A percentile compares a stretch with the other conserved stretches of the same genome.
Evolutionary conservation across 192 early-diverging fungal species (phyloP).

Genomic region (Backusella parvicylindrica): DNA sequence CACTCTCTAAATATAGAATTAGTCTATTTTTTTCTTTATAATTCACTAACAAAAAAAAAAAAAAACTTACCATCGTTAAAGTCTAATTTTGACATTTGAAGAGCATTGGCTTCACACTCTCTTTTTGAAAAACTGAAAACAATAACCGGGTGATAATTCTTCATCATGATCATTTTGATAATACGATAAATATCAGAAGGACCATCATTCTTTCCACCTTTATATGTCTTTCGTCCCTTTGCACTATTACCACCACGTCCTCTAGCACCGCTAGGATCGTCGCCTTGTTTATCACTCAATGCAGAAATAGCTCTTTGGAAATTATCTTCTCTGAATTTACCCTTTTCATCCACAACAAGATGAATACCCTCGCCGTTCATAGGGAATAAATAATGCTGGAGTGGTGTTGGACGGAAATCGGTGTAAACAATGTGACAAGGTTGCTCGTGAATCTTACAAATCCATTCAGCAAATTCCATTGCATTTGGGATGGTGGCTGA

Average conservation of each 20-base stretch:
- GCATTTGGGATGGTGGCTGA: constrained; percentile 99
- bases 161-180: constrained; percentile 91
- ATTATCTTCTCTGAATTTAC: constrained; percentile 91
- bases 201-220: constrained; percentile 54
- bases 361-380: constrained; percentile 90
- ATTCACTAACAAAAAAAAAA: background rate
- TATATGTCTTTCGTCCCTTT: constrained; percentile 50
- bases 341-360: constrained; percentile 95
- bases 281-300: constrained; percentile 61
- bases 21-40: background rate
- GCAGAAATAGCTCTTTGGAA: constrained; percentile 86
- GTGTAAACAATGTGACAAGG: constrained; percentile 99
- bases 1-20: constrained; percentile 47
- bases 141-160: constrained; percentile 98
- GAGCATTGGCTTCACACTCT: constrained; percentile 89
- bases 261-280: constrained; percentile 48
- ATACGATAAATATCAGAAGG: constrained; percentile 90
- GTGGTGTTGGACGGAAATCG: constrained; percentile 92
- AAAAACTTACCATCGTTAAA: constrained; percentile 66
- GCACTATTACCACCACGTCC: constrained; percentile 42
- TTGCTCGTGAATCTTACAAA: constrained; percentile 90
- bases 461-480: constrained; percentile 99
- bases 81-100: constrained; percentile 89
- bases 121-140: constrained; percentile 94
- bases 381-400: constrained; percentile 97